Evolutionary conservation across 2,329 filamentous ascomycete genomes (phyloP).

Genomic region (Leptodontidium sp.): DNA sequence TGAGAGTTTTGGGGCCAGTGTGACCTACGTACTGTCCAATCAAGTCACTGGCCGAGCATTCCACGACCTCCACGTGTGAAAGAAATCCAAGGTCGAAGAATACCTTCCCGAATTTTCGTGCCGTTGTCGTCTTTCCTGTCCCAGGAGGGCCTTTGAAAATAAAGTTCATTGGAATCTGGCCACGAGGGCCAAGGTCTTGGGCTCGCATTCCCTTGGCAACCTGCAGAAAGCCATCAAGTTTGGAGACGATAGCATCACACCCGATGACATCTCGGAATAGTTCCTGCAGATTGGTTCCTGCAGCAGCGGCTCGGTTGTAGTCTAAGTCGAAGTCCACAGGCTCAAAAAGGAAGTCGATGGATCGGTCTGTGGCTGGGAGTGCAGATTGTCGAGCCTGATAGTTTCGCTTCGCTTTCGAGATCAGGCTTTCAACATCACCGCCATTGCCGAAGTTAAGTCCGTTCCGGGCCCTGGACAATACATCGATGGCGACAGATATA

Average conservation of each 20-base stretch:
- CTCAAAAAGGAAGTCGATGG: constrained; percentile 40
- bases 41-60: constrained; percentile 73
- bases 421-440: constrained; percentile 76
- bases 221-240: constrained; percentile 58
- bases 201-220: constrained; percentile 55
- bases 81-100: constrained; percentile 80
- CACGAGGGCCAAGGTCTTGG: constrained; percentile 57
- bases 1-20: constrained; percentile 71
- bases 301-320: constrained; percentile 54
- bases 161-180: constrained; percentile 64
- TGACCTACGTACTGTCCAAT: constrained; percentile 75
- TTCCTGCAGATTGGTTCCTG: constrained; percentile 51
- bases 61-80: constrained; percentile 63
- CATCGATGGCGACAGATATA: constrained; percentile 62
- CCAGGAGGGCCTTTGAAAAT: constrained; percentile 64
- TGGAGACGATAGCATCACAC: constrained; percentile 56
- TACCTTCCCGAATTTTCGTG: constrained; percentile 76
- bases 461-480: constrained; percentile 68
- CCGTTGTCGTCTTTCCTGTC: constrained; percentile 78
- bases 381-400: constrained; percentile 40
- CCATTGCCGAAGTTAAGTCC: constrained; percentile 76
- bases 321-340: constrained; percentile 61
- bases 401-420: constrained; percentile 57
- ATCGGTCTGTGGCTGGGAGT: constrained; percentile 27
- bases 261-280: constrained; percentile 61